Percentiles rank a stretch among this genome's conserved stretches.
phyloP scores from a whole-genome alignment of 306 rosid species.

The Trifolium fragiferum region DNA sequence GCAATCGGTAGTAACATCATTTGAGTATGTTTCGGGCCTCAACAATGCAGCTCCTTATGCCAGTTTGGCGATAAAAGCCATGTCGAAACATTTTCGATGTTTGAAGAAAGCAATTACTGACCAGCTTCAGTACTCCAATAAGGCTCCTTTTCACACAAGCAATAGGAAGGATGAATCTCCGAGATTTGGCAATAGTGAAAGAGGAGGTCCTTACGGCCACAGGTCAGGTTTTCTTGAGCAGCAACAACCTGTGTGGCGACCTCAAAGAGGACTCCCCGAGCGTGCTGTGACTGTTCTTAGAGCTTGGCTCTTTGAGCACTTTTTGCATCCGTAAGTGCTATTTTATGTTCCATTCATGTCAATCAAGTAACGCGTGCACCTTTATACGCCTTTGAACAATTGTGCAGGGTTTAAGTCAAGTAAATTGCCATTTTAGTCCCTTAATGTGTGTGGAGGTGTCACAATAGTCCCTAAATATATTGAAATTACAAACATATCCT shows the following conservation, averaged over 20 bases:
- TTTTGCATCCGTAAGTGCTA: conserved; percentile 84
- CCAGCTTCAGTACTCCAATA: conserved; percentile 67
- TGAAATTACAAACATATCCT: neutral
- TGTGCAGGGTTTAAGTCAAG: neutral
- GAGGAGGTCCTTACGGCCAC: conserved; percentile 56
- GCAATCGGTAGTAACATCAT: conserved; percentile 70
- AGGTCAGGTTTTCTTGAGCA: conserved; percentile 64
- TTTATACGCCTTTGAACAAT: neutral
- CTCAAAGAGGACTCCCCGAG: conserved; percentile 92
- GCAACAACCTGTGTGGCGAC: conserved; percentile 91
- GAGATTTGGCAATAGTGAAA: conserved; percentile 45
- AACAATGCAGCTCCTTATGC: conserved; percentile 84
- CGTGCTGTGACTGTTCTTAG: conserved; percentile 79
- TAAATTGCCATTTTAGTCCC: neutral
- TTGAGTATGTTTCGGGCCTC: conserved; percentile 84
- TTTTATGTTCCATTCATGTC: neutral
- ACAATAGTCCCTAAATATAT: neutral
- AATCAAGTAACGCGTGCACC: neutral
- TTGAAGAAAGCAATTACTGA: conserved; percentile 76
- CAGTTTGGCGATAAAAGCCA: conserved; percentile 75
- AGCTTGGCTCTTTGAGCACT: conserved; percentile 91
- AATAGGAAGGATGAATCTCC: conserved; percentile 53
- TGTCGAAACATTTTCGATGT: conserved; percentile 78
- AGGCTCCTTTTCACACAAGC: conserved; percentile 45
- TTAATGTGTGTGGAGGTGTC: neutral